phyloP scores from a whole-genome alignment of 2,329 filamentous ascomycete species.

The Dothistroma pini region DNA sequence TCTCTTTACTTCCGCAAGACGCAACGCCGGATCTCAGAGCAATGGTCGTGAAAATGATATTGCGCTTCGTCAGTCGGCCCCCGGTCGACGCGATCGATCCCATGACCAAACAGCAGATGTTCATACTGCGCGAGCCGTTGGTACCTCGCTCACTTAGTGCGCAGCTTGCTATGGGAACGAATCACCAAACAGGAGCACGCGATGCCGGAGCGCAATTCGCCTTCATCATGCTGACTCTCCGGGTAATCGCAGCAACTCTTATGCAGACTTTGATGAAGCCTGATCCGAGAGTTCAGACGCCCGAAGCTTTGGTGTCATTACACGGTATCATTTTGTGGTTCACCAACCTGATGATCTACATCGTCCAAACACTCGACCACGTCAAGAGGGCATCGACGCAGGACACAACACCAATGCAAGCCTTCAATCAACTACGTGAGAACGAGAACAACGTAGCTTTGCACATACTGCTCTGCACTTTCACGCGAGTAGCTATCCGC shows the following conservation, averaged over 20 bases:
- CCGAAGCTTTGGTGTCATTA: slow-evolving; percentile 69
- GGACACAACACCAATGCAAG: slow-evolving; percentile 12
- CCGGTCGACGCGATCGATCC: slow-evolving; percentile 72
- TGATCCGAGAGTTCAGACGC: slow-evolving; percentile 19
- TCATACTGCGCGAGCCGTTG: slow-evolving; percentile 66
- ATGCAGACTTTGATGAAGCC: slow-evolving; percentile 23
- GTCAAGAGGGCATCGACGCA: slow-evolving; percentile 30
- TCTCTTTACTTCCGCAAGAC: slow-evolving; percentile 40
- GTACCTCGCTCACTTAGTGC: slow-evolving; percentile 75
- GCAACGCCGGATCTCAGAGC: slow-evolving; percentile 58
- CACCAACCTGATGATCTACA: slow-evolving; percentile 59
- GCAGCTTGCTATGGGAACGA: slow-evolving; percentile 73
- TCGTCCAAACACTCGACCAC: slow-evolving; percentile 52
- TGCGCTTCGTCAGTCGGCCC: slow-evolving; percentile 65
- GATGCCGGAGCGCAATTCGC: slow-evolving; percentile 69
- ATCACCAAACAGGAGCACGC: slow-evolving; percentile 56
- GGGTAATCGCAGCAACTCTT: slow-evolving; percentile 51
- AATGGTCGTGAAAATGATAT: slow-evolving; percentile 61
- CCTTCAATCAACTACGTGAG: slow-evolving; percentile 21
- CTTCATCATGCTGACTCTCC: slow-evolving; percentile 69
- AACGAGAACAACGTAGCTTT: slow-evolving; percentile 28
- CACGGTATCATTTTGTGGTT: slow-evolving; percentile 76
- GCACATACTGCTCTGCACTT: slow-evolving; percentile 66
- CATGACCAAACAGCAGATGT: slow-evolving; percentile 55
- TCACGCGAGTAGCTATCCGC: slow-evolving; percentile 68